Evolutionary conservation across 208 protist species (phyloP).

Genomic region (Jaenimonas drosophilae): DNA sequence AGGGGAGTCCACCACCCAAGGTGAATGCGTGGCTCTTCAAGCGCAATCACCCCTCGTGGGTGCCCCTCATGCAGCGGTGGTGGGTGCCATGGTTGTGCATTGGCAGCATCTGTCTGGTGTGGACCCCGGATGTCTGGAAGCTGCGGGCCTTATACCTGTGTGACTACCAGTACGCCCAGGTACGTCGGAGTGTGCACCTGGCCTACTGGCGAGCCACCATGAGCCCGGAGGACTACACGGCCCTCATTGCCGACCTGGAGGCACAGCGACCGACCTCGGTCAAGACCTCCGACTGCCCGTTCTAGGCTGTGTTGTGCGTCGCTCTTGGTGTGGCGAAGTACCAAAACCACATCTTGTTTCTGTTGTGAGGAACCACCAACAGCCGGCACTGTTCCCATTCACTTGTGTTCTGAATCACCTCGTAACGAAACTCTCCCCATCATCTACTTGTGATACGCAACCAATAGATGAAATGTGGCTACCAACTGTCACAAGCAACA

Average conservation of each 20-base stretch:
- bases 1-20: too few species aligned
- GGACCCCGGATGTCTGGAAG: slow-evolving; percentile 84
- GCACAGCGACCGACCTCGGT: slow-evolving; percentile 23
- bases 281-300: slow-evolving; percentile 47
- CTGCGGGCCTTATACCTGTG: slow-evolving; percentile 58
- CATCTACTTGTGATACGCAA: too few species aligned
- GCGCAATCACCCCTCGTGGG: slow-evolving; percentile 51
- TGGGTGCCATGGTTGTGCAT: slow-evolving; percentile 70
- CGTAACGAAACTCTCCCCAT: too few species aligned
- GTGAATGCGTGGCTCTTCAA: slow-evolving; percentile 77
- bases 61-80: slow-evolving; percentile 76
- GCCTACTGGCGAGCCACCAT: slow-evolving; percentile 72
- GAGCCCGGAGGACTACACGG: slow-evolving; percentile 42
- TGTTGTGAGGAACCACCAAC: too few species aligned
- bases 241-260: slow-evolving; percentile 44
- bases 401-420: too few species aligned
- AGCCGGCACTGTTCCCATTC: too few species aligned
- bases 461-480: too few species aligned
- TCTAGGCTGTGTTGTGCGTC: too few species aligned
- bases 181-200: slow-evolving; percentile 55
- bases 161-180: slow-evolving; percentile 57
- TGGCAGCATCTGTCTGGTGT: slow-evolving; percentile 27
- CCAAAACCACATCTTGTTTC: too few species aligned
- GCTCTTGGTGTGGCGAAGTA: too few species aligned
- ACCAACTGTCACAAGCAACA: too few species aligned